A percentile compares a stretch with the other conserved stretches of the same genome.
These are phyloP conservation scores for Lactarius deliciosus DNA, from an alignment of 768 basidiomycete species.

Conservation along the genomic window DNA sequence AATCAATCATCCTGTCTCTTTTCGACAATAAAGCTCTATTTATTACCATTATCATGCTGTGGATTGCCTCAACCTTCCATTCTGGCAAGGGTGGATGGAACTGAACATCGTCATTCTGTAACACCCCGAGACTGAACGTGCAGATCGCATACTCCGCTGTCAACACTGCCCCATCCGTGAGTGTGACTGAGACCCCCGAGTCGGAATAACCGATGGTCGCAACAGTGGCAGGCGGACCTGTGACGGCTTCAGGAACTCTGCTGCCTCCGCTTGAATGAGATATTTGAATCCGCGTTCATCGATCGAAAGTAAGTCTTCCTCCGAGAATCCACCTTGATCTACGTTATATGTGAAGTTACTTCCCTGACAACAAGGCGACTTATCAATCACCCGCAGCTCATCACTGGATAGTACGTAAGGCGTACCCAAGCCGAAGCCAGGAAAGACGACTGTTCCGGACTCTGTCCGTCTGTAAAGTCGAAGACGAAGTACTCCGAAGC, in stretches of 20 bases:
- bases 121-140: constrained; percentile 67
- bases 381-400: background rate
- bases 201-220: constrained; percentile 36
- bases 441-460: constrained; percentile 54
- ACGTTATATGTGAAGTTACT: constrained; percentile 56
- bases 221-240: constrained; percentile 53
- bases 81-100: constrained; percentile 55
- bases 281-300: constrained; percentile 62
- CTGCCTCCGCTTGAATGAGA: constrained; percentile 56
- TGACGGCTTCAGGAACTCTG: constrained; percentile 45
- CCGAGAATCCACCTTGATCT: constrained; percentile 52
- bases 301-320: constrained; percentile 41
- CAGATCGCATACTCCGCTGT: constrained; percentile 35
- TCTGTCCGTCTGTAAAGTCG: constrained; percentile 51
- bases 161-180: constrained; percentile 35
- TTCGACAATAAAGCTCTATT: background rate
- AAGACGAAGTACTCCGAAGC: constrained; percentile 58
- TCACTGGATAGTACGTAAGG: too few species aligned
- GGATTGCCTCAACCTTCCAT: constrained; percentile 63
- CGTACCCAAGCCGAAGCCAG: constrained; percentile 45
- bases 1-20: background rate
- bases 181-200: constrained; percentile 55
- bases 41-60: constrained; percentile 57
- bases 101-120: constrained; percentile 38
- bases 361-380: constrained; percentile 39